Evolutionary conservation across 2,329 filamentous ascomycete genomes (phyloP).

Genomic region (Botrytis byssoidea): DNA sequence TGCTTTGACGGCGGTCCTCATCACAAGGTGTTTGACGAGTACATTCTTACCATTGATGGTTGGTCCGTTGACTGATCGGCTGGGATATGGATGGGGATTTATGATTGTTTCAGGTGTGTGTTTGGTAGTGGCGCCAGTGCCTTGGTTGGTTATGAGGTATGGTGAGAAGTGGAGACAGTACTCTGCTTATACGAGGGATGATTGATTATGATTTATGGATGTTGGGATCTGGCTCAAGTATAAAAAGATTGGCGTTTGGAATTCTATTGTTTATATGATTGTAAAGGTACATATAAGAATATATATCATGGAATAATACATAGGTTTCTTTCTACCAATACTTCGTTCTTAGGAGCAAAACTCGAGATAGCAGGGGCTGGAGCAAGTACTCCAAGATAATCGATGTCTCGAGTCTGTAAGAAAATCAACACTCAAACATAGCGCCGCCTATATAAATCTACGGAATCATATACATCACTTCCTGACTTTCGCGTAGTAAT

Average conservation of each 20-base stretch:
- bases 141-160: slow-evolving; percentile 50
- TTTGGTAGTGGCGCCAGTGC: slow-evolving; percentile 50
- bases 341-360: background rate
- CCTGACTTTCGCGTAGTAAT: accelerated
- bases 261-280: background rate
- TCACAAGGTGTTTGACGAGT: slow-evolving; percentile 40
- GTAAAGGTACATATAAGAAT: background rate
- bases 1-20: slow-evolving; percentile 43
- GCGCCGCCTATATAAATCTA: background rate
- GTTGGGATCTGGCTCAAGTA: background rate
- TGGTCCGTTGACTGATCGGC: slow-evolving; percentile 46
- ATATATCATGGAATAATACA: background rate
- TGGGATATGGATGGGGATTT: slow-evolving; percentile 45
- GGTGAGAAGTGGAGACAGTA: slow-evolving; percentile 39
- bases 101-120: slow-evolving; percentile 40
- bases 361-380: background rate
- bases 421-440: background rate
- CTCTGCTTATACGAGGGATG: slow-evolving; percentile 10
- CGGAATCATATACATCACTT: too few relatives aligned
- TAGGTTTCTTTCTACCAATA: background rate
- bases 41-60: slow-evolving; percentile 56
- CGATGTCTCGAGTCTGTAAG: background rate
- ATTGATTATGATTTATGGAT: background rate
- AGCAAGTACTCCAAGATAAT: background rate
- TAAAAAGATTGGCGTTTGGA: background rate